A percentile compares a stretch with the other conserved stretches of the same genome.
These are phyloP conservation scores for Wickerhamiella vanderwaltii DNA, from an alignment of 805 yeast genomes.

Conservation along the genomic window DNA sequence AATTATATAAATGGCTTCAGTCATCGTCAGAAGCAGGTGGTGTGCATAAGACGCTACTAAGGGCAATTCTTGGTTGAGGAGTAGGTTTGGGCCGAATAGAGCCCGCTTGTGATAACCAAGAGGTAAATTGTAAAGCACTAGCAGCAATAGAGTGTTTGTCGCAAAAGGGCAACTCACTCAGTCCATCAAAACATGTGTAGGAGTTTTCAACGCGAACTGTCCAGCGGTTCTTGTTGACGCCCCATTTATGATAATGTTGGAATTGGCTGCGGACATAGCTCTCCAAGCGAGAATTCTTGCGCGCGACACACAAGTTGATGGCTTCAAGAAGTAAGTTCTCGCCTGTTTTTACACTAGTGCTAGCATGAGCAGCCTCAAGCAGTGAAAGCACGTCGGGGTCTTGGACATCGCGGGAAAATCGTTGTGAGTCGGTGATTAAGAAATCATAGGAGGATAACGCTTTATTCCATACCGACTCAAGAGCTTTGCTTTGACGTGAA, in stretches of 20 bases:
- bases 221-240: constrained; percentile 6
- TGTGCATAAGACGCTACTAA: constrained; percentile 7
- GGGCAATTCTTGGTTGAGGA: neutral
- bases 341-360: constrained; percentile 1
- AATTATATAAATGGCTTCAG: no score
- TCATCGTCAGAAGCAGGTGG: constrained; percentile 9
- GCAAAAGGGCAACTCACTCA: constrained; percentile 2
- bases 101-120: constrained; percentile 4
- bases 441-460: neutral
- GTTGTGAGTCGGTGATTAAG: neutral
- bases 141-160: constrained; percentile 8
- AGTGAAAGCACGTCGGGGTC: neutral
- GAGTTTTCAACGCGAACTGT: neutral
- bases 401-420: neutral
- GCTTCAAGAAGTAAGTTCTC: constrained; percentile 1
- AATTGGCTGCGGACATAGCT: constrained; percentile 1
- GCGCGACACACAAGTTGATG: neutral
- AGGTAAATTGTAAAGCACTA: constrained; percentile 3
- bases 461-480: neutral
- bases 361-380: neutral
- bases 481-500: neutral
- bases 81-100: constrained; percentile 1
- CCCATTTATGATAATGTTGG: constrained; percentile 6
- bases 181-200: constrained; percentile 1
- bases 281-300: neutral